Conservation (phyloP, 2,329 filamentous ascomycete genomes). For the Immersiporthe knoxdaviesiana region DNA sequence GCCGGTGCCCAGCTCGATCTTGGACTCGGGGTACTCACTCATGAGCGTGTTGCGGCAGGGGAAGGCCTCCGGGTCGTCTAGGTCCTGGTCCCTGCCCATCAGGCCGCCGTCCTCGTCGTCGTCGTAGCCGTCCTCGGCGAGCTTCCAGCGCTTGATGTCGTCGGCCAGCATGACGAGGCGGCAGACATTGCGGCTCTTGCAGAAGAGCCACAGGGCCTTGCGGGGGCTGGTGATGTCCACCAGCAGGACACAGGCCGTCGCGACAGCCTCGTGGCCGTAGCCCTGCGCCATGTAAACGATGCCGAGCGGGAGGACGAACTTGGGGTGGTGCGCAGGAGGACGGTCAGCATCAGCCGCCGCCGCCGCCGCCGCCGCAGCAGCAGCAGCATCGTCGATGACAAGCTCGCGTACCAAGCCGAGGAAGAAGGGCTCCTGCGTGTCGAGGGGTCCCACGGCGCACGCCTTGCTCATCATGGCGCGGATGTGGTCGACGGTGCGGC, state of each 20-base stretch:
- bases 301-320: slow-evolving; percentile 19
- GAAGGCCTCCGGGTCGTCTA: not conserved
- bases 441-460: not conserved
- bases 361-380: not conserved
- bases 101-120: not conserved
- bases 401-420: slow-evolving; percentile 12
- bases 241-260: slow-evolving; percentile 2
- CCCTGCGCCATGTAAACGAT: not conserved
- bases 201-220: slow-evolving; percentile 15
- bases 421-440: not conserved
- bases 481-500: not conserved
- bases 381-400: not conserved
- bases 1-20: not conserved
- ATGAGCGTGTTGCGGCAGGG: not conserved
- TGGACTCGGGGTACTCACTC: not conserved
- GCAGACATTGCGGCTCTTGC: not conserved
- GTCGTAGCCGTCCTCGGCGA: too few relatives aligned
- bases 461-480: not conserved
- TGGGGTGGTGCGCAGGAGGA: not conserved
- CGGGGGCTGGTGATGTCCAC: slow-evolving; percentile 2
- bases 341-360: too few relatives aligned
- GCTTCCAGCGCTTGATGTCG: slow-evolving; percentile 7
- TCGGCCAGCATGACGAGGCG: slow-evolving; percentile 7
- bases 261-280: not conserved
- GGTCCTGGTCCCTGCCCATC: not conserved